A percentile compares a stretch with the other conserved stretches of the same genome.
These are phyloP conservation scores for Pseudocercospora fijiensis DNA, from an alignment of 2,329 filamentous ascomycete genomes.

Conservation along the genomic window DNA sequence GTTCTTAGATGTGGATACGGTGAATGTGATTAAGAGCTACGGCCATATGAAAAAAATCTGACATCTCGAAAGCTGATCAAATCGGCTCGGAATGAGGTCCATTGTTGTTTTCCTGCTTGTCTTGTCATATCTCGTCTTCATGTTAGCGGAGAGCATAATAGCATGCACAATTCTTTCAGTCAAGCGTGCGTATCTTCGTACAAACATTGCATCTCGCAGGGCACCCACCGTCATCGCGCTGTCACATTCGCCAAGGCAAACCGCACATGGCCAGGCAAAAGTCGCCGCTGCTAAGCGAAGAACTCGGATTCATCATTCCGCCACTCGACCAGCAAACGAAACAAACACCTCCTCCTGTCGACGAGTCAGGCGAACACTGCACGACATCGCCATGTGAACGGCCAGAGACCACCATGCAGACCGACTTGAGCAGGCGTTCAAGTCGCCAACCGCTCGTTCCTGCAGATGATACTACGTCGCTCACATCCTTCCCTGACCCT, in stretches of 20 bases:
- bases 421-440: slow-evolving; percentile 23
- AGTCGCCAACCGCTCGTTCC: slow-evolving; percentile 22
- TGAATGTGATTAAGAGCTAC: slow-evolving; percentile 7
- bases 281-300: neutral
- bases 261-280: neutral
- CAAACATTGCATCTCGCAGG: neutral
- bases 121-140: neutral
- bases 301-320: neutral
- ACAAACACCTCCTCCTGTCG: slow-evolving; percentile 5
- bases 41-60: neutral
- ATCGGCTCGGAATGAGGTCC: neutral
- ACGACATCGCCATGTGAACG: slow-evolving; percentile 12
- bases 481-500: slow-evolving; percentile 37
- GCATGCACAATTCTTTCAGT: neutral
- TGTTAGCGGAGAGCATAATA: neutral
- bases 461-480: slow-evolving; percentile 30
- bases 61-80: neutral
- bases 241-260: neutral
- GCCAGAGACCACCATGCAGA: slow-evolving; percentile 13
- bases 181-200: neutral
- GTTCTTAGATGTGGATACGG: neutral
- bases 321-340: slow-evolving; percentile 7
- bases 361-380: neutral
- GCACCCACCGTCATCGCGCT: neutral
- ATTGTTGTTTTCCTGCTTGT: neutral